Base-by-base conservation (phyloP, 768 basidiomycete species). In the Lactarius hengduanensis region DNA sequence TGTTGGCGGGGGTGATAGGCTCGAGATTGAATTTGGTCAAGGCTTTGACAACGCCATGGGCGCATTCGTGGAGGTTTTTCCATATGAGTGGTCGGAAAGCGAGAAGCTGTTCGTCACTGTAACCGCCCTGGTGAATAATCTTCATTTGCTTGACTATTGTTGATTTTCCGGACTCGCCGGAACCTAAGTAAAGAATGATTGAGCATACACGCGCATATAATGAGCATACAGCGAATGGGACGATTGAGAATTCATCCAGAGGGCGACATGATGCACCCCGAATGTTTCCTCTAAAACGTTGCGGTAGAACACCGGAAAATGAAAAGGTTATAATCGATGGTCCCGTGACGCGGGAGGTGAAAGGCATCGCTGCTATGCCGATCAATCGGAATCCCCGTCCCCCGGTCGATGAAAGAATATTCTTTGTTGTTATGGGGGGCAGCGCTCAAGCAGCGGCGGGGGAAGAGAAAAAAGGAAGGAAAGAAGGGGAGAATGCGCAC, bases 61-160 rank as follows among this genome's bases (percentile, higher is more conserved):
- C 94, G 6, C 89, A 91, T 70, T 98, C 96, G 67, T 96, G 80
- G 4, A 96, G 87, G 75, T 96, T 91, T 72, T 87, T 86, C 78
- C 90, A 94, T 57, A 98, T 87, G 36, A 89, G 88, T 0, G 87
- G 84, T 22, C 90, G 82, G 79, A 86, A 96, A 3, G 85, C 82
- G 66, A 88, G 80, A 32, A 94, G 85, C 75, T 97, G 94, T 0
- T 89, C 84, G 9, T 78, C 77, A 2, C 88, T 85, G 78, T 94
- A 98, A 15, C 96, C 96, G 68, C 89, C 87, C 76, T 96, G 92
- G 76, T 98, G 92, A 58, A 98, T 95, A 65, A 98, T 96, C 82
- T 96, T 97, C 95, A 98, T 97, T 77, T 98, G 96, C 75, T 98
- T 98, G 41, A 97, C 94, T 70, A 98, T 94, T 0, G 96, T 98